A percentile compares a stretch with the other conserved stretches of the same genome.
Evolutionary conservation across 2,329 filamentous ascomycete species (phyloP).

Genomic region (Didymella arachidicola): DNA sequence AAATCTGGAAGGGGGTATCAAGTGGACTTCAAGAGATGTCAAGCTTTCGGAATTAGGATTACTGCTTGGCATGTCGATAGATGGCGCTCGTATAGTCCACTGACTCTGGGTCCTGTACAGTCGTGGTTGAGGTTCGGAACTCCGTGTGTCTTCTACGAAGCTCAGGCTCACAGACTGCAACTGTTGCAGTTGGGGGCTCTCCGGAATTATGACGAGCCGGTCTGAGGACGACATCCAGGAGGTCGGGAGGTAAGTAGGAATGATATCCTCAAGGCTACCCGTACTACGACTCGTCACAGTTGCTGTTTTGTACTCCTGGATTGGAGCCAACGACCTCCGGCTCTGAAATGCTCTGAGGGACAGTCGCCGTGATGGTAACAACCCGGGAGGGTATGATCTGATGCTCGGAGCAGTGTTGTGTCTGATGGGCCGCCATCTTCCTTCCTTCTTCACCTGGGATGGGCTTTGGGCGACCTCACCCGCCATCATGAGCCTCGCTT

Average conservation of each 20-base stretch:
- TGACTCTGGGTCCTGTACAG: conserved; percentile 10
- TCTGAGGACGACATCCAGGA: conserved; percentile 6
- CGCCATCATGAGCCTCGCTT: conserved; percentile 6
- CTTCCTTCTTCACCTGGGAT: conserved; percentile 5
- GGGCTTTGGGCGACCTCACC: conserved; percentile 2
- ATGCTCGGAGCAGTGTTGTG: not conserved
- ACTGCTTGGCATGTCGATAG: not conserved
- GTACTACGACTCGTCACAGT: conserved; percentile 7
- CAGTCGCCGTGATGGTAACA: not conserved
- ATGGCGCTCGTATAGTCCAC: not conserved
- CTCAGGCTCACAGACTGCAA: conserved; percentile 10
- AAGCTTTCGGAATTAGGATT: not conserved
- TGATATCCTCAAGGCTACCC: conserved; percentile 1
- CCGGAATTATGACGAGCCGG: conserved; percentile 1
- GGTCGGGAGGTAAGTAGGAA: not conserved
- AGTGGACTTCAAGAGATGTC: not conserved
- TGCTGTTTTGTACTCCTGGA: conserved; percentile 3
- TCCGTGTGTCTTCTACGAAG: not conserved
- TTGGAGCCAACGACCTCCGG: conserved; percentile 1
- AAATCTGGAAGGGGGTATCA: not conserved
- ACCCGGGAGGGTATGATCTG: not conserved
- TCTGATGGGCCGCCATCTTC: conserved; percentile 7
- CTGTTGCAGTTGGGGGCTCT: conserved; percentile 12
- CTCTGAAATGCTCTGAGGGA: not conserved
- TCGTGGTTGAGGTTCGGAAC: not conserved